Evolutionary conservation across 2,329 filamentous ascomycete genomes (phyloP), one percentile per base, ranked within the genome.

Genomic region (Teratosphaeriaceae sp.): DNA sequence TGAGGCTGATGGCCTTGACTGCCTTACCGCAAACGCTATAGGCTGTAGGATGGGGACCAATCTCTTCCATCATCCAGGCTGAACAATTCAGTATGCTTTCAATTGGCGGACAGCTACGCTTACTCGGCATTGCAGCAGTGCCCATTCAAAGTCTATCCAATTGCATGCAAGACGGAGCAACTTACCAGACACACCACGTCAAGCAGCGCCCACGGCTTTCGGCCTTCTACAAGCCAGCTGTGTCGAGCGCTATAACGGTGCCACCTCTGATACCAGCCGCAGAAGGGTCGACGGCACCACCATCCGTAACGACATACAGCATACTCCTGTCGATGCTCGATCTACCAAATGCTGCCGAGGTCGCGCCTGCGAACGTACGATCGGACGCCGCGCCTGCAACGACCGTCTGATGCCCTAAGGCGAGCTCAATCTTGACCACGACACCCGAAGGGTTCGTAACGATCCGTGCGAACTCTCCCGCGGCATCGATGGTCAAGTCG

Each of bases 251-350:
- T 23, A 38, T 4, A 13, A 45, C 43, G 13, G 31, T 31, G n/a
- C 43, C 43, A 9, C 43, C 43, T 23, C 18, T 36, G 8, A 42
- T 2, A 13, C 38, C 43, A 24, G 31, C 36, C 2, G 19, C 27
- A 11, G 42, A 9, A 7, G 50, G 44, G 36, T 48, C 35, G 11
- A 42, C 34, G 13, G 46, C 15, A 9, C 47, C 49, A 29, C 47
- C 51, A 16, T 48, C 44, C 7, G 49, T 52, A 8, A 40, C 44
- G 11, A 48, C 43, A 37, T 50, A 52, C 19, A 52, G 21, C 9
- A 33, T 41, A 16, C 42, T 20, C 9, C 40, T 31, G 27, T 44
- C 40, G 12, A 21, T 42, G 12, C 16, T 38, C 3, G 40, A 42
- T 29, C 46, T 42, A 6, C 47, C 51, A 42, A 52, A 52, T 2